These are phyloP conservation scores for Vitis hybrid DNA, from an alignment of 177 flowering plant species.

Conservation along the genomic window DNA sequence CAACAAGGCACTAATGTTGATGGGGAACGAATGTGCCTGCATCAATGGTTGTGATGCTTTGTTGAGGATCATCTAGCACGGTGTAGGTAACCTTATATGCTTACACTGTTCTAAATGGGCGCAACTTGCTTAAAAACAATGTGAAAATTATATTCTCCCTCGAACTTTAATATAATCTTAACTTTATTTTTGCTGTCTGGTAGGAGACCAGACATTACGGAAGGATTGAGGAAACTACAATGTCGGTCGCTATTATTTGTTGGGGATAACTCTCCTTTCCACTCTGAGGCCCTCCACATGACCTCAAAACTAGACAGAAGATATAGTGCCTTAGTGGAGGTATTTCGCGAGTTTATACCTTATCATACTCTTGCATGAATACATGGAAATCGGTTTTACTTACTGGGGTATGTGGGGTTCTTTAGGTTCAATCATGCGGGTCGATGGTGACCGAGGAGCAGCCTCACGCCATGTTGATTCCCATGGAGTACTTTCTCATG, in stretches of 20 bases:
- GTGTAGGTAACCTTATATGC: background rate
- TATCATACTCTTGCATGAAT: background rate
- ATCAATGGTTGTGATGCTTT: constrained; percentile 1
- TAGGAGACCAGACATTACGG: constrained; percentile 84
- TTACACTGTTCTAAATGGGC: too few relatives aligned
- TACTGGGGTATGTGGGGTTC: background rate
- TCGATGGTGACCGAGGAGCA: constrained; percentile 98
- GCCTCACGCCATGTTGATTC: constrained; percentile 97
- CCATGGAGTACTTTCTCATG: constrained; percentile 89
- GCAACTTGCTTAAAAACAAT: too few relatives aligned
- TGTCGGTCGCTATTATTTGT: constrained; percentile 88
- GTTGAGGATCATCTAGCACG: background rate
- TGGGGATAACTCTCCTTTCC: constrained; percentile 87
- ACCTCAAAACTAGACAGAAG: constrained; percentile 74
- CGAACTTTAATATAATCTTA: background rate
- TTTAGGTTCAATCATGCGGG: constrained; percentile 92
- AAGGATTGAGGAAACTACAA: constrained; percentile 68
- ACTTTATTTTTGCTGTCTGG: constrained; percentile 1
- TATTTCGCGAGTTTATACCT: constrained; percentile 19
- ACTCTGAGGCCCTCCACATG: constrained; percentile 86
- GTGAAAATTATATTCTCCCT: too few relatives aligned
- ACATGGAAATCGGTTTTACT: background rate
- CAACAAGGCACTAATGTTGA: too few relatives aligned
- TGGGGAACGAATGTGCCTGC: background rate
- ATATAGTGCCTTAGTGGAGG: constrained; percentile 93